Percentiles rank a stretch among this genome's conserved stretches.
phyloP scores from a whole-genome alignment of 2,329 filamentous ascomycete species.

The Bipolaris cookei region DNA sequence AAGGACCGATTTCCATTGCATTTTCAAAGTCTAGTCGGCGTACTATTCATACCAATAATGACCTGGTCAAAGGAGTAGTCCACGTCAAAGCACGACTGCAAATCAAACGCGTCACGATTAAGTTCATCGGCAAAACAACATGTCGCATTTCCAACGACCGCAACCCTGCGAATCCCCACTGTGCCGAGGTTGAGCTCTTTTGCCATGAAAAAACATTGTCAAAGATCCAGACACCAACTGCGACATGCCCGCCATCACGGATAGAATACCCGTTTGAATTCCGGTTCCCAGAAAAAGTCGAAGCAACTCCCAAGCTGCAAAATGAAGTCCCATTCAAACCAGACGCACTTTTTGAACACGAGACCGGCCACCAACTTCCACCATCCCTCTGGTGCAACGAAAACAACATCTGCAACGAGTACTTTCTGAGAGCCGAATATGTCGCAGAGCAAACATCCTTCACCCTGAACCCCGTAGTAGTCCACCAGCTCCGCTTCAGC shows the following conservation, averaged over 20 bases:
- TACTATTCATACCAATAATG: conserved; percentile 29
- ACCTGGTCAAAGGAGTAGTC: conserved; percentile 28
- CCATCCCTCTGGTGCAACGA: conserved; percentile 28
- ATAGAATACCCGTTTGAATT: conserved; percentile 33
- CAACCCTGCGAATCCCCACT: conserved; percentile 21
- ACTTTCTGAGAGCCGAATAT: conserved; percentile 28
- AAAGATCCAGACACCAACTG: conserved; percentile 15
- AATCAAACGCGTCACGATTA: conserved; percentile 22
- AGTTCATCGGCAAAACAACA: conserved; percentile 26
- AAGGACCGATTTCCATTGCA: conserved; percentile 25
- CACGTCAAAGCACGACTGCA: conserved; percentile 22
- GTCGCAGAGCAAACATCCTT: conserved; percentile 22
- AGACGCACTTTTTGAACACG: conserved; percentile 20
- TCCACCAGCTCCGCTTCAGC: conserved; percentile 27
- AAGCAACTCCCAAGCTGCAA: conserved; percentile 16
- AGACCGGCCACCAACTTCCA: conserved; percentile 23
- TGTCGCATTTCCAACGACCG: conserved; percentile 25
- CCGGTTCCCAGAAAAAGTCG: conserved; percentile 28
- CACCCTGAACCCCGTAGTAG: conserved; percentile 22
- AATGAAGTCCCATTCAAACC: conserved; percentile 14
- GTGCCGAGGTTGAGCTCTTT: conserved; percentile 21
- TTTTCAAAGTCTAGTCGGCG: conserved; percentile 25
- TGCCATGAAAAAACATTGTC: conserved; percentile 18
- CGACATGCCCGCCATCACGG: conserved; percentile 22
- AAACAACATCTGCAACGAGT: conserved; percentile 25